Conservation (phyloP, 306 rosid species). For the Trifolium subterraneum region DNA sequence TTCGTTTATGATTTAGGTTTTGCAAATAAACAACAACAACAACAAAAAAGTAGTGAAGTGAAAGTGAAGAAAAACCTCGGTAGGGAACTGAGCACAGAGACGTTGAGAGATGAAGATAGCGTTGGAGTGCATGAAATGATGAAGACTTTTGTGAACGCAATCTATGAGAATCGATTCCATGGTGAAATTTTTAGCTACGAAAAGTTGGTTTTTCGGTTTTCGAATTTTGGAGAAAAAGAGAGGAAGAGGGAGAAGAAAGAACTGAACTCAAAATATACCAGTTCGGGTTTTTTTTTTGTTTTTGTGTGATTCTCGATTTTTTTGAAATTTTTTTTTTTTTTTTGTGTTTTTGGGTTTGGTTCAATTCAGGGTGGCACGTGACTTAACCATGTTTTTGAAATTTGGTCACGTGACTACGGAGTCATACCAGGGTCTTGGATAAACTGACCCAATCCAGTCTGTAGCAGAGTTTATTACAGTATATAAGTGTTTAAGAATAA, state of each 20-base stretch:
- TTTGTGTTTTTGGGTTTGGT: slow-evolving; percentile 29
- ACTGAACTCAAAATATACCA: neutral
- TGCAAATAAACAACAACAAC: neutral
- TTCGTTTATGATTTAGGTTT: neutral
- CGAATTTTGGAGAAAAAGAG: slow-evolving; percentile 17
- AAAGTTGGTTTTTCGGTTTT: slow-evolving; percentile 28
- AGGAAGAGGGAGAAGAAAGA: slow-evolving; percentile 10
- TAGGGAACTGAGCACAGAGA: slow-evolving; percentile 82
- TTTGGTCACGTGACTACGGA: slow-evolving; percentile 48
- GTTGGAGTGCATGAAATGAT: slow-evolving; percentile 77
- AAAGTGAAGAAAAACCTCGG: slow-evolving; percentile 27
- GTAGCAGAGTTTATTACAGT: too few relatives aligned
- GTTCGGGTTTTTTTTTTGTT: slow-evolving; percentile 25
- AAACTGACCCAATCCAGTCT: too few relatives aligned
- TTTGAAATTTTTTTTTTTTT: neutral
- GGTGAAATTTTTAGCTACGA: neutral
- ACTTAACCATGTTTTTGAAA: slow-evolving; percentile 37
- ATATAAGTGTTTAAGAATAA: too few relatives aligned
- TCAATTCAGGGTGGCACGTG: slow-evolving; percentile 65
- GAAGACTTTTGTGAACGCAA: slow-evolving; percentile 77
- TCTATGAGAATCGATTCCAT: slow-evolving; percentile 88
- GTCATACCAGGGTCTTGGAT: too few relatives aligned
- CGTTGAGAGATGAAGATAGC: slow-evolving; percentile 92
- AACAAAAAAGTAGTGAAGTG: slow-evolving; percentile 21
- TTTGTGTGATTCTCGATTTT: slow-evolving; percentile 27